Evolutionary conservation across 2,329 filamentous ascomycete genomes (phyloP).

Genomic region (Cordyceps farinosa): DNA sequence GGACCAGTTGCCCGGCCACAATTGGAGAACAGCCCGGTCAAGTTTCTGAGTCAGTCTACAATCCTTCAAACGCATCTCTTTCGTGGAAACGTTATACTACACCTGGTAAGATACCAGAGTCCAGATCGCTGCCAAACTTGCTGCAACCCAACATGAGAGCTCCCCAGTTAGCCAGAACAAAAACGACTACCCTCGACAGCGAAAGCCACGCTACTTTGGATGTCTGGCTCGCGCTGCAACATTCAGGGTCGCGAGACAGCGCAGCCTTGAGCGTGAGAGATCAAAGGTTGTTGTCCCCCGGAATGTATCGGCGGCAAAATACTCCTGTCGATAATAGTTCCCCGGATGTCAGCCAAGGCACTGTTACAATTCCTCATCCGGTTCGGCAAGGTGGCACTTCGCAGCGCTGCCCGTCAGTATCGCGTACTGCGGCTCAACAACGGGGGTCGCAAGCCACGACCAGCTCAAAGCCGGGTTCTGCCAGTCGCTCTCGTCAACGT

Average conservation of each 20-base stretch:
- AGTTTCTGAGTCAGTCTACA: background rate
- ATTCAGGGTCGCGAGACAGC: conserved; percentile 28
- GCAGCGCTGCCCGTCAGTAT: background rate
- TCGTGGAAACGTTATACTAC: conserved; percentile 19
- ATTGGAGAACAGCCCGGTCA: background rate
- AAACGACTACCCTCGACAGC: conserved; percentile 4
- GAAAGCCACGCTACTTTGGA: conserved; percentile 35
- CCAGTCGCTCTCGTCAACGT: background rate
- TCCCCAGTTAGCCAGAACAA: conserved; percentile 6
- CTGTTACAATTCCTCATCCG: background rate
- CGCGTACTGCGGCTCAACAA: background rate
- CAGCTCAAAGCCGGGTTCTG: background rate
- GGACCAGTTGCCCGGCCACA: conserved; percentile 13
- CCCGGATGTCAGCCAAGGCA: background rate
- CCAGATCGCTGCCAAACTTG: conserved; percentile 8
- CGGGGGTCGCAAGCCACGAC: background rate
- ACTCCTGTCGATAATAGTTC: background rate
- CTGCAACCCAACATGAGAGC: conserved; percentile 1
- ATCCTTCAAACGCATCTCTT: background rate
- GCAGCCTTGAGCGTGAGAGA: conserved; percentile 17
- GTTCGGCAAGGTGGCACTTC: background rate
- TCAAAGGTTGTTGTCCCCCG: background rate
- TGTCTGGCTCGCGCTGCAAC: conserved; percentile 37
- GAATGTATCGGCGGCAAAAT: background rate
- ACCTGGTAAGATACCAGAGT: background rate